A percentile compares a stretch with the other conserved stretches of the same genome.
Evolutionary conservation across 108 stramenopile species (phyloP).

Genomic region (Poteriospumella lacustris): DNA sequence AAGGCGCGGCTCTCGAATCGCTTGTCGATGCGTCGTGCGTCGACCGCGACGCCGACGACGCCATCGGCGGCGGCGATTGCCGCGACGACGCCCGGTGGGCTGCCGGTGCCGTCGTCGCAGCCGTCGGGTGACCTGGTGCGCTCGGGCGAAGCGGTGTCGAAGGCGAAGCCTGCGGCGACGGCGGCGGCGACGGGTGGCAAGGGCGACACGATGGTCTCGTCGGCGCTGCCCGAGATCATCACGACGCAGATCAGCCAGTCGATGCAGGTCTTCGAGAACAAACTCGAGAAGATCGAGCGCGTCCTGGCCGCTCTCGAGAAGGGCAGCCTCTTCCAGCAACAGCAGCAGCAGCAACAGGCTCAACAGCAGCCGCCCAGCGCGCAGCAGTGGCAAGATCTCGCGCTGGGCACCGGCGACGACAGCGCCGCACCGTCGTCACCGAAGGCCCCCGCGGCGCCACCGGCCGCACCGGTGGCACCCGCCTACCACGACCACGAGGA

Average conservation of each 20-base stretch:
- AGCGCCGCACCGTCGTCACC: background rate
- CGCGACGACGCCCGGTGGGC: too few relatives aligned
- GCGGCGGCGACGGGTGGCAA: too few relatives aligned
- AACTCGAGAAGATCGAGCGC: constrained; percentile 1
- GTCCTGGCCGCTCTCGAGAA: constrained; percentile 21
- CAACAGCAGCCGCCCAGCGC: background rate
- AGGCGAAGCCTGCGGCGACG: background rate
- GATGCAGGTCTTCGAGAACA: constrained; percentile 14
- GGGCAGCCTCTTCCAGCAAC: background rate
- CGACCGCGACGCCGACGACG: background rate
- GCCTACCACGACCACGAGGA: background rate
- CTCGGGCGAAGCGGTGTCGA: background rate
- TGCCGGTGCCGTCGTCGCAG: background rate
- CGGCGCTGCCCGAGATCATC: background rate
- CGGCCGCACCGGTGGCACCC: background rate
- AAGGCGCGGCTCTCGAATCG: background rate
- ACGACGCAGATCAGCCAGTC: background rate
- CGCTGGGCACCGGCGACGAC: background rate
- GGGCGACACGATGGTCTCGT: background rate
- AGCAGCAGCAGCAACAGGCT: background rate
- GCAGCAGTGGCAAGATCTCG: too few relatives aligned
- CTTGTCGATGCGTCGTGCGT: background rate
- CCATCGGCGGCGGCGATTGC: background rate
- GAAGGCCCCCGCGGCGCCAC: background rate
- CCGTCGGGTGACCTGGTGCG: background rate